Conservation (phyloP, 1,284 basidiomycete species). For the Cryptococcus amylolentus region DNA sequence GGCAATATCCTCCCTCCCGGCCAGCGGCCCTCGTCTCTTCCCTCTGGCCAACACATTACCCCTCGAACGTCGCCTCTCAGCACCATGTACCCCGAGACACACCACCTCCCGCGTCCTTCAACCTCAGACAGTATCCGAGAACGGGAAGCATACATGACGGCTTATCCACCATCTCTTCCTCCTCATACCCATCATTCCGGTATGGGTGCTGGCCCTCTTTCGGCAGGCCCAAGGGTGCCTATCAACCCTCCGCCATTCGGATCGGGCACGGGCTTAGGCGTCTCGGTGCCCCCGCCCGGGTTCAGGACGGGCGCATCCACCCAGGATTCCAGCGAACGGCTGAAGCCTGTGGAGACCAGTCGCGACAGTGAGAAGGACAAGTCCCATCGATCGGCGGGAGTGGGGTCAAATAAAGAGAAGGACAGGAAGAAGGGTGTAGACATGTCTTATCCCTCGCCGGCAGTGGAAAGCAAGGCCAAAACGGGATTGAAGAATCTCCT, state of each 20-base stretch:
- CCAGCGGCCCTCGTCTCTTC: neutral
- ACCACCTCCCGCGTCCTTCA: neutral
- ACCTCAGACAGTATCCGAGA: neutral
- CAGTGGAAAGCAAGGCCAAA: constrained; percentile 1
- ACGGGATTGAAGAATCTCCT: constrained; percentile 1
- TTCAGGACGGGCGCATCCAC: neutral
- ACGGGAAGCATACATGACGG: neutral
- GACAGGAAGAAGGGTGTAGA: neutral
- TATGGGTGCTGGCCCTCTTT: neutral
- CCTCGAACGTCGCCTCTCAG: constrained; percentile 1
- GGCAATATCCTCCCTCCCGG: neutral
- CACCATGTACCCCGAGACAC: neutral
- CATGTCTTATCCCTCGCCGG: neutral
- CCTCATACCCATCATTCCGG: neutral
- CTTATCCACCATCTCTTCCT: neutral
- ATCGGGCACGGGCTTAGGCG: neutral
- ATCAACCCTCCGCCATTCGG: neutral
- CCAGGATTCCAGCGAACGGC: neutral
- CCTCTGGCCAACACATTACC: neutral
- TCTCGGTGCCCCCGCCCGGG: neutral
- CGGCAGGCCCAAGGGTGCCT: neutral
- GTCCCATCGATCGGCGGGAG: neutral
- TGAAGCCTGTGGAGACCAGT: neutral
- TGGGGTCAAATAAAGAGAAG: neutral
- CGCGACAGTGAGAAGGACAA: neutral